A percentile compares a stretch with the other conserved stretches of the same genome.
Evolutionary conservation across 345 rosid genomes (phyloP).

Genomic region (Acer negundo): DNA sequence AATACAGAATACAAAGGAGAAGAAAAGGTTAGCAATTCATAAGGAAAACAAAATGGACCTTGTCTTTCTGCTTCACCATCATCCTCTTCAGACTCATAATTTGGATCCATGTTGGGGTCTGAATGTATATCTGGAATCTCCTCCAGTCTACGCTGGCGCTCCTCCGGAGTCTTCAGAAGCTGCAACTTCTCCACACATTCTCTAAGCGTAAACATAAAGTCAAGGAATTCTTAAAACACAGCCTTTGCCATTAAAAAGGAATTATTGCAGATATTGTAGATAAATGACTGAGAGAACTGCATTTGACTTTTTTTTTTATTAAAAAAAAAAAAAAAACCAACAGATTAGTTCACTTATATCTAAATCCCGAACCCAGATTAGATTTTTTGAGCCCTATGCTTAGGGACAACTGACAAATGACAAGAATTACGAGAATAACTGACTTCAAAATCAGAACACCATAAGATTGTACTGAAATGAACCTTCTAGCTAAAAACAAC

Average conservation of each 20-base stretch:
- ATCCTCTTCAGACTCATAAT: slow-evolving; percentile 85
- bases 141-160: slow-evolving; percentile 89
- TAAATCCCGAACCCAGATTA: background rate
- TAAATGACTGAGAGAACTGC: background rate
- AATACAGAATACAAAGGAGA: slow-evolving; percentile 11
- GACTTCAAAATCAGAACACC: background rate
- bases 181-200: slow-evolving; percentile 99
- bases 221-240: slow-evolving; percentile 49
- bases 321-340: too few relatives aligned
- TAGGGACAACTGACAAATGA: background rate
- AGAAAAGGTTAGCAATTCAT: slow-evolving; percentile 3
- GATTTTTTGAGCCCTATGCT: background rate
- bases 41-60: slow-evolving; percentile 42
- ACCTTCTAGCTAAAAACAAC: too few relatives aligned
- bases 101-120: slow-evolving; percentile 99
- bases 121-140: slow-evolving; percentile 94
- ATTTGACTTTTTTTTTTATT: background rate
- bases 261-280: background rate
- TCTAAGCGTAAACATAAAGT: slow-evolving; percentile 77
- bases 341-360: too few relatives aligned
- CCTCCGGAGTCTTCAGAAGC: slow-evolving; percentile 87
- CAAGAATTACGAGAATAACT: background rate
- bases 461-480: too few relatives aligned
- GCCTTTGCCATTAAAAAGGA: background rate
- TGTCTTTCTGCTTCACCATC: slow-evolving; percentile 64